Conservation (phyloP, 352 stramenopile species). For the Phytophthora hybrid region DNA sequence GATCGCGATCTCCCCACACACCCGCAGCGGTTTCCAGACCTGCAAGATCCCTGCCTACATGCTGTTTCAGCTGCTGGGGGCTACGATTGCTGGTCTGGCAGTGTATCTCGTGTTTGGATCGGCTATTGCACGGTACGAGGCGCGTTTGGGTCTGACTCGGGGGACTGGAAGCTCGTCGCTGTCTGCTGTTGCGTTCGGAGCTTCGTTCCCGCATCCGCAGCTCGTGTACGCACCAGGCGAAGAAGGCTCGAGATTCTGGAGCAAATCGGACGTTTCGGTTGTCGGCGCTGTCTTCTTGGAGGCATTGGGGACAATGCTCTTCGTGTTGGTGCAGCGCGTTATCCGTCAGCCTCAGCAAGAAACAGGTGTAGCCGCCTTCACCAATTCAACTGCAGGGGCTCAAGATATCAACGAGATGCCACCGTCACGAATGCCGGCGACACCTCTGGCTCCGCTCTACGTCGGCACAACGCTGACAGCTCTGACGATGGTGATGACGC, state of each 20-base stretch:
- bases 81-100: constrained; percentile 48
- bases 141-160: constrained; percentile 43
- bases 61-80: constrained; percentile 62
- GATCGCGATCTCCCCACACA: constrained; percentile 49
- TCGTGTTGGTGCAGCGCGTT: constrained; percentile 70
- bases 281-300: constrained; percentile 61
- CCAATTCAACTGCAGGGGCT: constrained; percentile 4
- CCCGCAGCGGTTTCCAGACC: constrained; percentile 37
- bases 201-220: constrained; percentile 73
- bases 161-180: constrained; percentile 47
- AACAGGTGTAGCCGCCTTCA: constrained; percentile 30
- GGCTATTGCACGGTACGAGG: constrained; percentile 65
- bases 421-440: constrained; percentile 18
- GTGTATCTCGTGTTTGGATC: constrained; percentile 60
- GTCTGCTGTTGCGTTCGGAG: constrained; percentile 71
- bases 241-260: constrained; percentile 16
- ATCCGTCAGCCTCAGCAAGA: constrained; percentile 46
- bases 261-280: constrained; percentile 44
- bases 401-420: constrained; percentile 19
- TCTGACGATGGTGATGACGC: constrained; percentile 62
- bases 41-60: constrained; percentile 68
- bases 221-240: constrained; percentile 32
- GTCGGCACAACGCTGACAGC: constrained; percentile 60
- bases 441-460: constrained; percentile 47
- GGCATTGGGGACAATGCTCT: constrained; percentile 60